Conservation (phyloP, 148 eudicot genomes). For the Arctostaphylos glauca region DNA sequence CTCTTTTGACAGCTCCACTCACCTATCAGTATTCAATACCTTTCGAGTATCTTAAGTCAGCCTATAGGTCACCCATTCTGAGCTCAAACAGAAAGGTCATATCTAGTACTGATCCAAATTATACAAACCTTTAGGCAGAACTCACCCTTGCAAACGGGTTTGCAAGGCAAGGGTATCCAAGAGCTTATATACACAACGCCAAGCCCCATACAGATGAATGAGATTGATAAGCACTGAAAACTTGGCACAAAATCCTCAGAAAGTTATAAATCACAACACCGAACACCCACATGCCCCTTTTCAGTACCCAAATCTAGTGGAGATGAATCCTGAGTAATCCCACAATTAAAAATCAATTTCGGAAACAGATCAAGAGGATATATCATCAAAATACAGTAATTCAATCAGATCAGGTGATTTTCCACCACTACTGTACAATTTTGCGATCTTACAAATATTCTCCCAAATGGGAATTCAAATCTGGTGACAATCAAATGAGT, state of each 20-base stretch:
- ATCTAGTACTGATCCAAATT: neutral
- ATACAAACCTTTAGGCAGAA: neutral
- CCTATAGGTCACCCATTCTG: too few relatives aligned
- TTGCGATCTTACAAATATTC: conserved; percentile 14
- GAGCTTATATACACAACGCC: too few relatives aligned
- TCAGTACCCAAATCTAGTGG: neutral
- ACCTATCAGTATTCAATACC: too few relatives aligned
- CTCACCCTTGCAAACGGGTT: neutral
- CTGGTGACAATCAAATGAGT: neutral
- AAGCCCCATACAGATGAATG: neutral
- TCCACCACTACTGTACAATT: neutral
- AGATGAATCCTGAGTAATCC: conserved; percentile 1
- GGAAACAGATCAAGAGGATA: neutral
- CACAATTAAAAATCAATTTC: conserved; percentile 6
- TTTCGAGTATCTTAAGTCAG: too few relatives aligned
- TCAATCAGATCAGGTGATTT: neutral
- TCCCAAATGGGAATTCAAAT: conserved; percentile 22
- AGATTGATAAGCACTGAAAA: neutral
- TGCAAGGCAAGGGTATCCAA: neutral
- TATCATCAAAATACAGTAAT: neutral
- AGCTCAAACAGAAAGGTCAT: too few relatives aligned
- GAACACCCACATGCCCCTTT: neutral
- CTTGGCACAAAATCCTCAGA: neutral
- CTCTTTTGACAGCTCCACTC: too few relatives aligned
- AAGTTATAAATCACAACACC: neutral